Evolutionary conservation across 2,329 filamentous ascomycete species (phyloP), one percentile per base, ranked within the genome.

Genomic region (Mycogone perniciosa): DNA sequence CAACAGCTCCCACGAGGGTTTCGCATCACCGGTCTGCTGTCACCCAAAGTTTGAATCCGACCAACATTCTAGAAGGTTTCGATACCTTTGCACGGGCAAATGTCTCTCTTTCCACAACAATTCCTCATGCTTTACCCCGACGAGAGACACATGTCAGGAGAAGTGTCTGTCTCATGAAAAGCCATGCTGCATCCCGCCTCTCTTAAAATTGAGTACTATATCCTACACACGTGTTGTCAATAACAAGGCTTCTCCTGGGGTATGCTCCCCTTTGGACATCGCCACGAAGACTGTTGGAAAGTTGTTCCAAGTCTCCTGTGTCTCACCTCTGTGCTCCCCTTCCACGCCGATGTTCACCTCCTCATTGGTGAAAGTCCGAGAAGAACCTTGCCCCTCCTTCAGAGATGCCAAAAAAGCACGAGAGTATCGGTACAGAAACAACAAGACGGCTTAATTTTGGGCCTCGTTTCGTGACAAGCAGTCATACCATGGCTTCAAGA

Each of bases 281-380:
- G 35, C 37, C 40, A 10, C 29, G 37, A 20, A 40, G 20, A 20
- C 20, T 20, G 20, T 20, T 20, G 20, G 20, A 20, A 20, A 20
- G 20, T 20, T 20, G 20, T 20, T 20, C 20, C 20, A 20, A 20
- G 20, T 20, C 20, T 20, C 20, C 20, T 20, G 20, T 50, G 48
- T 50, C 48, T 50, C 44, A 41, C 37, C 8, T 29, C 41, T 50
- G 48, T 50, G 35, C 42, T 50, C 10, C 48, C 30, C 42, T 41
- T 35, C 31, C 27, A 10, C 31, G 37, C 42, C 39, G 41, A 44
- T 33, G 29, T 20, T 20, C 20, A 20, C 20, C 2, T 20, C 20
- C 20, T 20, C 20, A 20, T 20, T 20, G 20, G 20, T 20, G 20
- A 20, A 3, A 20, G 20, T 20, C 20, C 20, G 20, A 20, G 20